Base-by-base conservation (phyloP, 116 monocot genomes). In the Phalaenopsis hybrid region DNA sequence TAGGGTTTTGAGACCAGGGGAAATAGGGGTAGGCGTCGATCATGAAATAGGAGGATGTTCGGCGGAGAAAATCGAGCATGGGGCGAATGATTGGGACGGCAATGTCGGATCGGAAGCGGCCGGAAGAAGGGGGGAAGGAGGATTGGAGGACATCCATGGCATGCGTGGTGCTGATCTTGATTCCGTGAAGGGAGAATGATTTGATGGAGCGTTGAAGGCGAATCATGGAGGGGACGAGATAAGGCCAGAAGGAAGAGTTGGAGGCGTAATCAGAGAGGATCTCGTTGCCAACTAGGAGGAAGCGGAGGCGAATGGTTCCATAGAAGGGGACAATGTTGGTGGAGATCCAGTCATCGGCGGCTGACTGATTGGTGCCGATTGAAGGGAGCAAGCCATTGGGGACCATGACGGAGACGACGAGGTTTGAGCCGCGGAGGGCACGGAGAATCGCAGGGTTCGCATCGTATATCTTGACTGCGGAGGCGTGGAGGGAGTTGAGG, bases 231-330 rank as follows among this genome's bases (percentile, higher is more conserved):
- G 93, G 93, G 49, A 95, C 93, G 82, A 98, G 78, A 25, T 18
- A 16, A 43, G 77, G 85, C 94, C 97, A 93, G 81, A 90, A 87
- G 58, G 86, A 75, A 43, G 84, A 84, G 44, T 46, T 28, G 75
- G 87, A 43, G 81, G 93, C 86, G 82, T 28, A 28, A 80, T 93
- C 89, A 75, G 93, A 89, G 55, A 95, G 90, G 44, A 98, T 77
- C 89, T 98, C 98, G 89, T 98, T 98, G 13, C 98, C 95, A 79
- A 95, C 98, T 87, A 98, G 91, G 84, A 98, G 90, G 88, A 86
- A 91, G 59, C 90, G 89, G 84, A 97, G 68, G 75, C 85, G 86
- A 81, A 89, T 68, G 23, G n/a, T n/a, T 61, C 84, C 78, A 78
- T 74, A 78, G 88, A 89, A 91, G 43, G 94, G 94, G 81, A 86